Evolutionary conservation across 352 stramenopile genomes (phyloP).

Genomic region (Phytophthora sp.): DNA sequence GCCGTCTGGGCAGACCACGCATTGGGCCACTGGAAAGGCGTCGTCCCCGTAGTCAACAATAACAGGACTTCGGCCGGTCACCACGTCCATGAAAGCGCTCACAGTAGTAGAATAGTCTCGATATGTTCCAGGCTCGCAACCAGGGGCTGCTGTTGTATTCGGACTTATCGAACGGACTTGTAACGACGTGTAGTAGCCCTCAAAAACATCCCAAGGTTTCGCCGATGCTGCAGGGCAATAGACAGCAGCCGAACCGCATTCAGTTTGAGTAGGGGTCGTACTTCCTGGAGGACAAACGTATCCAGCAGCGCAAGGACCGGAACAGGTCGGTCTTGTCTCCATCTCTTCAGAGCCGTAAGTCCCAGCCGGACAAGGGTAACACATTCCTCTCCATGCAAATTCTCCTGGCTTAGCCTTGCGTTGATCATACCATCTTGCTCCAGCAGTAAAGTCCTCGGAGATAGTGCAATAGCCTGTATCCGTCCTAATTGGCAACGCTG

Average conservation of each 20-base stretch:
- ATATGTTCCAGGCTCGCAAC: constrained; percentile 34
- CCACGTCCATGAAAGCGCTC: constrained; percentile 47
- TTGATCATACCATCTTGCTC: constrained; percentile 37
- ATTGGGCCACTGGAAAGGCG: constrained; percentile 60
- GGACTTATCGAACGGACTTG: constrained; percentile 27
- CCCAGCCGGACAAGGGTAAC: constrained; percentile 69
- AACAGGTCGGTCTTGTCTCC: constrained; percentile 56
- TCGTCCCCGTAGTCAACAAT: constrained; percentile 66
- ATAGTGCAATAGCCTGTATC: constrained; percentile 46
- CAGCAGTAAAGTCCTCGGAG: background rate
- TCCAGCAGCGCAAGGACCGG: constrained; percentile 60
- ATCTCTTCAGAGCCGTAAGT: constrained; percentile 52
- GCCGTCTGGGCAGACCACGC: constrained; percentile 61
- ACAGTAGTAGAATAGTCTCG: constrained; percentile 28
- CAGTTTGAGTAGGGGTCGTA: constrained; percentile 43
- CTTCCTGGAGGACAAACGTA: constrained; percentile 75
- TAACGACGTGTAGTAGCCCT: constrained; percentile 61
- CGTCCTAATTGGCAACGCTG: constrained; percentile 24
- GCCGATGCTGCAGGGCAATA: constrained; percentile 55
- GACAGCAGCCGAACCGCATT: constrained; percentile 54
- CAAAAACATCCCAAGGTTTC: constrained; percentile 29
- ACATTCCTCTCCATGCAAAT: constrained; percentile 64
- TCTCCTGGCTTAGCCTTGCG: constrained; percentile 47
- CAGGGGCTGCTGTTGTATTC: constrained; percentile 19
- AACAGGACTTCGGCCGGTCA: constrained; percentile 52